These are phyloP conservation scores for Skeletonema grethae DNA, from an alignment of 108 stramenopile species.

Conservation along the genomic window DNA sequence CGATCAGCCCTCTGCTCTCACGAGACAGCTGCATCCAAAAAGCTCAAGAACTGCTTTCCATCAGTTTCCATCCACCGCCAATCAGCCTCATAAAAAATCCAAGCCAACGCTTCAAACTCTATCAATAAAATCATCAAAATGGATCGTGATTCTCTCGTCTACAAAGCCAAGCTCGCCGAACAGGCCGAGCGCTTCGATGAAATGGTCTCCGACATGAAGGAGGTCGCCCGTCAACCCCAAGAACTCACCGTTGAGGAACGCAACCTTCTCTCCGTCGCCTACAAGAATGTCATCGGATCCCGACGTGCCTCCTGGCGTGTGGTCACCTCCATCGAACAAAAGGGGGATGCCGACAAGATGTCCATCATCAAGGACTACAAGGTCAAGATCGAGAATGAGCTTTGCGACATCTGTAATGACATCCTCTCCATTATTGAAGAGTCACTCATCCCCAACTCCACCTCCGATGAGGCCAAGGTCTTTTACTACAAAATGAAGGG, in stretches of 20 bases:
- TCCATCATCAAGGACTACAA: slow-evolving; percentile 98
- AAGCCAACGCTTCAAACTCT: not conserved
- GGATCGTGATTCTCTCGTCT: slow-evolving; percentile 93
- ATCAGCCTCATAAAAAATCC: not conserved
- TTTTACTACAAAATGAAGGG: slow-evolving; percentile 99
- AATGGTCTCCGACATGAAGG: slow-evolving; percentile 98
- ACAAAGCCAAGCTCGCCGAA: slow-evolving; percentile 99
- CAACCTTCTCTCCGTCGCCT: slow-evolving; percentile 97
- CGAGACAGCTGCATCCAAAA: not conserved
- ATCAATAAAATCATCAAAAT: slow-evolving; percentile 47
- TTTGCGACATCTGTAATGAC: slow-evolving; percentile 99
- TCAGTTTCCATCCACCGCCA: not conserved
- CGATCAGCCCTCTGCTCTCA: no score
- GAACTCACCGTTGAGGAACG: slow-evolving; percentile 99
- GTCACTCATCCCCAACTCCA: slow-evolving; percentile 96
- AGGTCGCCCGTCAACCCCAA: slow-evolving; percentile 95
- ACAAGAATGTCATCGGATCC: slow-evolving; percentile 99
- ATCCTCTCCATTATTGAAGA: slow-evolving; percentile 98
- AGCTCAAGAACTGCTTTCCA: no score
- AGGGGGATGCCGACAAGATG: slow-evolving; percentile 96
- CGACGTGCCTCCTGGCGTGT: slow-evolving; percentile 99
- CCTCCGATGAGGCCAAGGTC: slow-evolving; percentile 98
- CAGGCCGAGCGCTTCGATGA: slow-evolving; percentile 99
- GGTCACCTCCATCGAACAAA: slow-evolving; percentile 98
- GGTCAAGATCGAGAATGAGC: slow-evolving; percentile 89